Percentiles rank a stretch among this genome's conserved stretches.
phyloP scores from a whole-genome alignment of 169 alveolate species.

The Cryptosporidium meleagridis region DNA sequence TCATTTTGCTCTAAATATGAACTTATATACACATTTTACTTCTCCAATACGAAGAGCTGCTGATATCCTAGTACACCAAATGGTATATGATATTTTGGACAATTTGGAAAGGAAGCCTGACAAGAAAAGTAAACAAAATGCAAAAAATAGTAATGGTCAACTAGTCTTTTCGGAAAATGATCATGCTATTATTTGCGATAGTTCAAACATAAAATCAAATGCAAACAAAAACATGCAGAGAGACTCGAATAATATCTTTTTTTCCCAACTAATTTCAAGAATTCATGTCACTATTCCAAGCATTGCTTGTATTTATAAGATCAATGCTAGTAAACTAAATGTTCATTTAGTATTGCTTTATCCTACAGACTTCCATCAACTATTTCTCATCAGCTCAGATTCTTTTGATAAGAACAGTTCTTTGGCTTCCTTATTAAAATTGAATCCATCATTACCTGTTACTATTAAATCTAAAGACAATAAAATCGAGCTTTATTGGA shows the following conservation, averaged over 20 bases:
- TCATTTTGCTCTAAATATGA: slow-evolving; percentile 88
- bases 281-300: neutral
- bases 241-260: slow-evolving; percentile 11
- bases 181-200: neutral
- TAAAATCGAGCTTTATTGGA: neutral
- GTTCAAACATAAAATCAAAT: slow-evolving; percentile 5
- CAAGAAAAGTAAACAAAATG: neutral
- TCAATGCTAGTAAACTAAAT: neutral
- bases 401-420: neutral
- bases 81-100: slow-evolving; percentile 84
- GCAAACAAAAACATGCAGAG: slow-evolving; percentile 30
- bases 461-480: neutral
- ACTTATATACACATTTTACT: slow-evolving; percentile 89
- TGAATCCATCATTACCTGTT: neutral
- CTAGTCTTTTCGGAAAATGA: neutral
- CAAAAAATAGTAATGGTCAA: neutral
- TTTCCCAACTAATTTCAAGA: neutral
- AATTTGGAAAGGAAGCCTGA: neutral
- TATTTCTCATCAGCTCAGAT: neutral
- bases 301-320: slow-evolving; percentile 13
- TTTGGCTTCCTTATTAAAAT: neutral
- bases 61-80: slow-evolving; percentile 89
- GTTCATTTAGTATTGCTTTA: slow-evolving; percentile 4
- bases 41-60: slow-evolving; percentile 91
- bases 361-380: neutral